These are phyloP conservation scores for Fraxinus baroniana DNA, from an alignment of 305 asterid genomes.

Conservation along the genomic window DNA sequence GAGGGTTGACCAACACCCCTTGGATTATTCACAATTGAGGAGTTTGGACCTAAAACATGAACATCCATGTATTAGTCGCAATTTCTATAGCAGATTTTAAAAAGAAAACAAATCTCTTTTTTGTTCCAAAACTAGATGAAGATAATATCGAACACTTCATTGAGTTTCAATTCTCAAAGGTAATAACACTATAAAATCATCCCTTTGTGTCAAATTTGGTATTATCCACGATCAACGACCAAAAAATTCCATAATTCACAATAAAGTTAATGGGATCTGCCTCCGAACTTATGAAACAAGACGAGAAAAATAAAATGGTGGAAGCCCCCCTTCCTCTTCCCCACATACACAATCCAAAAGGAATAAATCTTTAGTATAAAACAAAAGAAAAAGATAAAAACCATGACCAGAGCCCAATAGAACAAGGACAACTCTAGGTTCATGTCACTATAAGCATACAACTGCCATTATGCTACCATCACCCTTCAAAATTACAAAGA, in stretches of 20 bases:
- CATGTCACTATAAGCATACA: neutral
- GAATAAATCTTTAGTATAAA: neutral
- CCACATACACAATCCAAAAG: neutral
- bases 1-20: slow-evolving; percentile 39
- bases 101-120: neutral
- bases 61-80: slow-evolving; percentile 14
- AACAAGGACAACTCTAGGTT: neutral
- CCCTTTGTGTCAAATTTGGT: neutral
- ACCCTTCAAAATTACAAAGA: neutral
- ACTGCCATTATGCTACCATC: neutral
- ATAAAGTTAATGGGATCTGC: neutral
- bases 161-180: neutral
- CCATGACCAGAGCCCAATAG: neutral
- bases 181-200: neutral
- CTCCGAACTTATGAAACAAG: neutral
- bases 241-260: neutral
- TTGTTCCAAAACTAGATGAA: neutral
- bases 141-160: neutral
- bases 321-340: neutral
- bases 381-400: neutral
- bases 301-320: neutral
- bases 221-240: neutral
- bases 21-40: slow-evolving; percentile 42
- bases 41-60: slow-evolving; percentile 49
- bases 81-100: neutral